Evolutionary conservation across 768 basidiomycete genomes (phyloP), one percentile per base, ranked within the genome.

Genomic region (Leccinum subgranulosum): DNA sequence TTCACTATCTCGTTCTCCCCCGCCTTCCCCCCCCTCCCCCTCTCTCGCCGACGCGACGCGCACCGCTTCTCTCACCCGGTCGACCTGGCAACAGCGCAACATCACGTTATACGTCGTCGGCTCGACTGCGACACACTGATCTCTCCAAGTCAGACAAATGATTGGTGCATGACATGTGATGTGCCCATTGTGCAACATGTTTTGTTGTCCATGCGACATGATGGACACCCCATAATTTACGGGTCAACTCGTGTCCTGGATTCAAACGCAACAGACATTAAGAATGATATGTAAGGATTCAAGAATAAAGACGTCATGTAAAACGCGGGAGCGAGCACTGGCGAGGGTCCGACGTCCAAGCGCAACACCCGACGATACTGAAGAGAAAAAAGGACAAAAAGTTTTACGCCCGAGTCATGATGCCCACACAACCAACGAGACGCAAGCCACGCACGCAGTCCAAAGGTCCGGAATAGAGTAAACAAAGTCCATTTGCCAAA

Each of bases 361-460:
- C 41, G 54, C 27, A 7, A n/a, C 25, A 56, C 59, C 49, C 33
- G 27, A 49, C 10, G 7, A 43, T 2, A n/a, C 43, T 51, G 50
- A 57, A 45, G 15, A 41, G 14, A 17, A 36, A 3, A 49, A 12
- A 49, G 31, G 31, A 31, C 12, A 31, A 15, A 25, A 46, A 19
- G 47, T 11, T 3, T 19, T 17, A 36, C 34, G 41, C 21, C 60
- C 7, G 3, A 12, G 33, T 43, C 15, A 53, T 17, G 34, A 25
- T 51, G n/a, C 31, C 36, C 57, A 54, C 29, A 53, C 51, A 50
- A 49, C 6, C 9, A 46, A 41, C 19, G 49, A 49, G 41, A 49
- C 41, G 49, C 53, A 53, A 53, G 49, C 36, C 49, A 59, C 51
- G 59, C 43, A 41, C n/a, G 41, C 5, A 11, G 41, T 41, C n/a